A percentile compares a stretch with the other conserved stretches of the same genome.
Conservation (phyloP, 2,329 filamentous ascomycete species). For the Penicillium sp. region DNA sequence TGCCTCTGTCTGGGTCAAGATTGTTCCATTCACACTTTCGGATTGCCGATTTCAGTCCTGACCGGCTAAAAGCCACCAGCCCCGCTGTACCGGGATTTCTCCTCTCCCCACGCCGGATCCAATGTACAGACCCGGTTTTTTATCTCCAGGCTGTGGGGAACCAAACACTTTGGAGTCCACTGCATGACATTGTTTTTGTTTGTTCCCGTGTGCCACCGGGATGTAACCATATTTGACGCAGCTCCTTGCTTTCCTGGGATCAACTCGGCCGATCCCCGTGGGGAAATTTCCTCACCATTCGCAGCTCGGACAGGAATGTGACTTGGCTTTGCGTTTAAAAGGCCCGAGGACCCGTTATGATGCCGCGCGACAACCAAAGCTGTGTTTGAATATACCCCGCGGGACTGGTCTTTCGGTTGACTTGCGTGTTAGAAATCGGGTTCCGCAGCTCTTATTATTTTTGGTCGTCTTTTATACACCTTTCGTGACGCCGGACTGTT, state of each 20-base stretch:
- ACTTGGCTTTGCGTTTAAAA: slow-evolving; percentile 9
- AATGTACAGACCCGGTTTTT: slow-evolving; percentile 2
- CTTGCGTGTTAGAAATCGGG: too few relatives aligned
- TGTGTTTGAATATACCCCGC: neutral
- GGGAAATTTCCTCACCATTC: slow-evolving; percentile 7
- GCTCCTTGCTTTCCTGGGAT: slow-evolving; percentile 11
- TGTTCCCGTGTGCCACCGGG: slow-evolving; percentile 4
- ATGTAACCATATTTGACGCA: slow-evolving; percentile 10
- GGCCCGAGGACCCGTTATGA: neutral
- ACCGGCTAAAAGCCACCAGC: slow-evolving; percentile 5
- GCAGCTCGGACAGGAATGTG: slow-evolving; percentile 8
- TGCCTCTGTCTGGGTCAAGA: neutral
- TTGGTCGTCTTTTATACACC: neutral
- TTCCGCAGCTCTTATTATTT: neutral
- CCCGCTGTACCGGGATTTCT: neutral
- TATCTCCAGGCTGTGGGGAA: slow-evolving; percentile 1
- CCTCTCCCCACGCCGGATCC: neutral
- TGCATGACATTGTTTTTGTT: neutral
- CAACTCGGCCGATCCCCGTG: slow-evolving; percentile 19
- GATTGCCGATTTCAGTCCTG: slow-evolving; percentile 5
- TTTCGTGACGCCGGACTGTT: neutral
- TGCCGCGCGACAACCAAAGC: neutral
- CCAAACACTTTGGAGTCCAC: neutral
- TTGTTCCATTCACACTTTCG: neutral
- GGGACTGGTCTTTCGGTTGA: neutral